Evolutionary conservation across 2,329 filamentous ascomycete species (phyloP).

Genomic region (Calonectria crousiana): DNA sequence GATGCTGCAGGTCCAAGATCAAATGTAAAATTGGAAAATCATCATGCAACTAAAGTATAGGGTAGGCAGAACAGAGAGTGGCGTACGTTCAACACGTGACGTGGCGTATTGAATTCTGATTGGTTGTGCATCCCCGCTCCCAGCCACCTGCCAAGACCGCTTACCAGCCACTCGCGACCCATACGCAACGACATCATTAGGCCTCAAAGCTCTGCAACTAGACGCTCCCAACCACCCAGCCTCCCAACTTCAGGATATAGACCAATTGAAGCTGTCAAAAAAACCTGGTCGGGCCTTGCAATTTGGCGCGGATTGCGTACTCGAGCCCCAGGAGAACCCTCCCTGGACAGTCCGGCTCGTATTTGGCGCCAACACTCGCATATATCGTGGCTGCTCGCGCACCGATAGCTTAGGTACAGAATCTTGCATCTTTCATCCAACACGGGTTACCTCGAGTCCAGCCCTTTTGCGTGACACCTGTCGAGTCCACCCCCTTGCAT

Average conservation of each 20-base stretch:
- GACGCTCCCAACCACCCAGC: slow-evolving; percentile 22
- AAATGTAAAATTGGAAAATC: background rate
- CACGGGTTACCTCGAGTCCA: slow-evolving; percentile 5
- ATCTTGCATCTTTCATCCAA: slow-evolving; percentile 20
- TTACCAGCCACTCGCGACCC: slow-evolving; percentile 19
- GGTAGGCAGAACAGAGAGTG: background rate
- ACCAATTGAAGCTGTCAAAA: slow-evolving; percentile 21
- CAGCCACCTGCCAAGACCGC: slow-evolving; percentile 14
- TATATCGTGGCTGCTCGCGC: slow-evolving; percentile 20
- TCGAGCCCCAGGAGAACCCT: slow-evolving; percentile 2
- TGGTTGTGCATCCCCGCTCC: background rate
- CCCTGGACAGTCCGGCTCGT: background rate
- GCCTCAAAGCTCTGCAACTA: slow-evolving; percentile 12
- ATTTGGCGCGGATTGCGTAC: background rate
- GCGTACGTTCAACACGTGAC: background rate
- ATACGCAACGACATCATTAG: slow-evolving; percentile 23
- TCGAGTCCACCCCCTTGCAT: slow-evolving; percentile 1
- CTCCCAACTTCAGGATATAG: slow-evolving; percentile 19
- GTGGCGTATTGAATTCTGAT: background rate
- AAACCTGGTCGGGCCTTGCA: background rate
- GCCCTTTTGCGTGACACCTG: slow-evolving; percentile 4
- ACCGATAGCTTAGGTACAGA: background rate
- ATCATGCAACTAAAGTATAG: background rate
- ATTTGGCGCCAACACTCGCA: background rate
- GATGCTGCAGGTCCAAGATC: background rate